These are phyloP conservation scores for Ustilago cynodontis DNA, from an alignment of 1,284 basidiomycete species.

Conservation along the genomic window DNA sequence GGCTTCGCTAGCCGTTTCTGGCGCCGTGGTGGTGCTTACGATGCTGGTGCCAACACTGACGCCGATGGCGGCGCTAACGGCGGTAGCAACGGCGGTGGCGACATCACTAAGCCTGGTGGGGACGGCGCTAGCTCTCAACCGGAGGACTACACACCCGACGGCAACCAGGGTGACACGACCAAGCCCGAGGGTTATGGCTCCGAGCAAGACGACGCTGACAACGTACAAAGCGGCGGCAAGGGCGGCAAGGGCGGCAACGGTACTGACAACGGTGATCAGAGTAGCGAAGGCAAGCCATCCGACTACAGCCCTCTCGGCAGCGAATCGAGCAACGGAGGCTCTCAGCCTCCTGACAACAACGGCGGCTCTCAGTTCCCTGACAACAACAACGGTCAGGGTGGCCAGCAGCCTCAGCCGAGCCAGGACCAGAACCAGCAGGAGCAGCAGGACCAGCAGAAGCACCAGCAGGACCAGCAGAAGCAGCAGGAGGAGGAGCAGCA, in stretches of 20 bases:
- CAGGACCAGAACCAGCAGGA: constrained; percentile 7
- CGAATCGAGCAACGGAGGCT: neutral
- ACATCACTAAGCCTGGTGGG: constrained; percentile 4
- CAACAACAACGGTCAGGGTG: constrained; percentile 3
- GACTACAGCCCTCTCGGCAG: neutral
- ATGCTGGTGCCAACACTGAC: neutral
- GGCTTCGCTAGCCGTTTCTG: constrained; percentile 35
- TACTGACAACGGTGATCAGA: neutral
- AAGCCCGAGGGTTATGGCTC: neutral
- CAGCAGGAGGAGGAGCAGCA: neutral
- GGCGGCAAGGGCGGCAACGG: neutral
- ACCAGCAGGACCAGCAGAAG: constrained; percentile 26
- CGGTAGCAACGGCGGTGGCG: too few species aligned
- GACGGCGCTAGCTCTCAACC: neutral
- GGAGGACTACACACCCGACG: constrained; percentile 16
- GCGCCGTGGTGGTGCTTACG: constrained; percentile 29
- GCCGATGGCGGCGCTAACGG: constrained; percentile 8
- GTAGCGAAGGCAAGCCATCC: neutral
- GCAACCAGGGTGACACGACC: neutral
- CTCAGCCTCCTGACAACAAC: too few species aligned
- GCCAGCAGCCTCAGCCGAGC: constrained; percentile 11
- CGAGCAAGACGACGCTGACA: neutral
- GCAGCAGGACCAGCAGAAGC: constrained; percentile 7
- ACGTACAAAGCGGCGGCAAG: too few species aligned
- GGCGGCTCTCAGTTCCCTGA: too few species aligned